phyloP scores from a whole-genome alignment of 805 yeast species.

The Suhomyces xylopsoci region DNA sequence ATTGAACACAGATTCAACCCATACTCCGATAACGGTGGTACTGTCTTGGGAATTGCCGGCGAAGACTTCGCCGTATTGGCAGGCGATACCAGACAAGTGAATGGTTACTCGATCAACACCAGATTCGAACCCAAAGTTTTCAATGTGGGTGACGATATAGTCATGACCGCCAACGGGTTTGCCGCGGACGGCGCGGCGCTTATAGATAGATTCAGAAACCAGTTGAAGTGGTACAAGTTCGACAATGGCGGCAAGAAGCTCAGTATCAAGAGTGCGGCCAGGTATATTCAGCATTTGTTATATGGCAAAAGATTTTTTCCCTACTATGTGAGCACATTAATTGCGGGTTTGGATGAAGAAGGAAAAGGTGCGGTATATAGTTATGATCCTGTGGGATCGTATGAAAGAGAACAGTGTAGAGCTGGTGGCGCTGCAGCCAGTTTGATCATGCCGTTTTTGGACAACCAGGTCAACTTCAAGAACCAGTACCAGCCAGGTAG shows the following conservation, averaged over 20 bases:
- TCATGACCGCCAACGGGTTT: slow-evolving; percentile 92
- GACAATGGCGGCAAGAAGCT: slow-evolving; percentile 71
- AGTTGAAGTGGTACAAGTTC: slow-evolving; percentile 89
- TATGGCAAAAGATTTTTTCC: slow-evolving; percentile 96
- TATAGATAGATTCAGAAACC: slow-evolving; percentile 66
- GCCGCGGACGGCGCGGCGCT: slow-evolving; percentile 92
- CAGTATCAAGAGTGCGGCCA: slow-evolving; percentile 72
- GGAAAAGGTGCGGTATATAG: slow-evolving; percentile 96
- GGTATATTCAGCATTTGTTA: slow-evolving; percentile 83
- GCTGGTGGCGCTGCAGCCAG: slow-evolving; percentile 98
- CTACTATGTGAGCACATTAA: slow-evolving; percentile 89
- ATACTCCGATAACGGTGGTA: slow-evolving; percentile 94
- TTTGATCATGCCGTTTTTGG: slow-evolving; percentile 94
- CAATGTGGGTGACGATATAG: slow-evolving; percentile 81
- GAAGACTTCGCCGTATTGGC: slow-evolving; percentile 95
- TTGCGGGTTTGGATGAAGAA: slow-evolving; percentile 88
- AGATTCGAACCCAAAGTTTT: slow-evolving; percentile 89
- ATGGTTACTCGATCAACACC: slow-evolving; percentile 90
- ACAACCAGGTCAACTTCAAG: slow-evolving; percentile 93
- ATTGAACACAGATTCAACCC: slow-evolving; percentile 93
- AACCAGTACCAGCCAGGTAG: slow-evolving; percentile 81
- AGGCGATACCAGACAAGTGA: slow-evolving; percentile 96
- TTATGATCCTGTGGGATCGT: slow-evolving; percentile 96
- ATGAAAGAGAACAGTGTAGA: slow-evolving; percentile 94
- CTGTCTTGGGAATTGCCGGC: slow-evolving; percentile 96